phyloP scores from a whole-genome alignment of 1,139 yeast genomes.

The Hyphopichia buzzinii region DNA sequence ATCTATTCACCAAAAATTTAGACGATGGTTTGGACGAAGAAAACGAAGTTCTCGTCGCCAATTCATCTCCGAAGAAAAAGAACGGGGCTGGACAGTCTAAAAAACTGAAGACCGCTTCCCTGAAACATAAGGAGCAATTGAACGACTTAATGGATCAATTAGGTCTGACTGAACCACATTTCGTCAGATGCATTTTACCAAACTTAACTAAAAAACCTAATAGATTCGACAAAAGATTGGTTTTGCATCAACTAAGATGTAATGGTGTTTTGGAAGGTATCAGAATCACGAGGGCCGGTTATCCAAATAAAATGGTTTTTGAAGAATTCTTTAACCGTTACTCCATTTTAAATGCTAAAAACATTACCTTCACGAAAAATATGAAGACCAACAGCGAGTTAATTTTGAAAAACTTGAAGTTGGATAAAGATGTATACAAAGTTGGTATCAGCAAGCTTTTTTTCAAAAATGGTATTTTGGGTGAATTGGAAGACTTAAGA shows the following conservation, averaged over 20 bases:
- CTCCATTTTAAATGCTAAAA: conserved; percentile 54
- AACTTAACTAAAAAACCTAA: conserved; percentile 73
- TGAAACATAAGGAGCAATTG: conserved; percentile 82
- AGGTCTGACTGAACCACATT: conserved; percentile 86
- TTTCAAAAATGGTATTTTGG: conserved; percentile 92
- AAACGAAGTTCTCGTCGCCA: conserved; percentile 4
- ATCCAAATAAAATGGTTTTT: conserved; percentile 87
- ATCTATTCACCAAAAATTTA: conserved; percentile 15
- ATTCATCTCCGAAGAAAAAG: conserved; percentile 3
- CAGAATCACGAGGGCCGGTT: conserved; percentile 94
- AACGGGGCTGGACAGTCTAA: conserved; percentile 2
- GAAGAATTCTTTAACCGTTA: conserved; percentile 78
- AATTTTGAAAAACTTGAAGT: conserved; percentile 56
- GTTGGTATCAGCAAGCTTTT: conserved; percentile 86
- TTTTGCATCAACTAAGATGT: conserved; percentile 86
- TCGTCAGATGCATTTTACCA: conserved; percentile 94
- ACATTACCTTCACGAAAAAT: conserved; percentile 43
- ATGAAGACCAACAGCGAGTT: conserved; percentile 66
- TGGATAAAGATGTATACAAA: conserved; percentile 68
- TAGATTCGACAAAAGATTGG: conserved; percentile 70
- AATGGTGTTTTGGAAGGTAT: conserved; percentile 99
- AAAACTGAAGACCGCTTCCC: conserved; percentile 78
- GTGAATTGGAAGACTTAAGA: conserved; percentile 76
- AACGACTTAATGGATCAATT: conserved; percentile 69
- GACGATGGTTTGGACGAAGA: conserved; percentile 5